Base-by-base conservation (phyloP, 805 yeast genomes). In the Danielia reshetovae region DNA sequence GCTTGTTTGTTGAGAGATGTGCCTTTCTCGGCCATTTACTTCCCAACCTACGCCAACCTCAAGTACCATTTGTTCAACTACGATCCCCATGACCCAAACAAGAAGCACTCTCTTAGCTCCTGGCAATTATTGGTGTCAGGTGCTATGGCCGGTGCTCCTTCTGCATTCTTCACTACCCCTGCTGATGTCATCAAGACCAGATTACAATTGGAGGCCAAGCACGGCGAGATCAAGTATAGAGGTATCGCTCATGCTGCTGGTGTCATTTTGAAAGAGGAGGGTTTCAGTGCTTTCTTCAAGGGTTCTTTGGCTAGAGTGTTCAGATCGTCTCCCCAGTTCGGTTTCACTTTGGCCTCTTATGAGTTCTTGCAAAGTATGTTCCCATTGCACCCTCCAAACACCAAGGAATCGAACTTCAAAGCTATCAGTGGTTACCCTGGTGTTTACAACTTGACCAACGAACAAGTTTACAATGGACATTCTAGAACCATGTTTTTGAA, bases 121-220 rank as follows among this genome's bases (percentile, higher is more conserved):
- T 81, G 90, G 83, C 95, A 90, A 61, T 68, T 93, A 45, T 74
- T 90, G 40, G 58, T 77, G 4, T 77, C 94, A 41, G 98, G 98
- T 60, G 97, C 95, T 8, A 57, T 89, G 44, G 97, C 98, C 10
- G 98, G 97, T 56, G 87, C 94, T 69, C 98, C 98, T 7, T 94
- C 97, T 19, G 97, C 97, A 8, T 90, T 84, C 59, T 68, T 89
- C 46, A 90, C 98, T 2, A 90, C 98, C 0, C 98, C 98, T 2
- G 88, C 87, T 53, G 98, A 90, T 69, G 97, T 90, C 31, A 85
- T 93, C 51, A 90, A 90, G 67, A 90, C 98, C 3, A 80, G 97
- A 61, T 68, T 90, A 45, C 98, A 90, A 65, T 80, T 87, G 40
- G 94, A 81, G 57, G 72, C 86, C 5, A 78, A 82, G 43, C 64